Evolutionary conservation across 2,329 filamentous ascomycete genomes (phyloP).

Genomic region (Botrytis fragariae): DNA sequence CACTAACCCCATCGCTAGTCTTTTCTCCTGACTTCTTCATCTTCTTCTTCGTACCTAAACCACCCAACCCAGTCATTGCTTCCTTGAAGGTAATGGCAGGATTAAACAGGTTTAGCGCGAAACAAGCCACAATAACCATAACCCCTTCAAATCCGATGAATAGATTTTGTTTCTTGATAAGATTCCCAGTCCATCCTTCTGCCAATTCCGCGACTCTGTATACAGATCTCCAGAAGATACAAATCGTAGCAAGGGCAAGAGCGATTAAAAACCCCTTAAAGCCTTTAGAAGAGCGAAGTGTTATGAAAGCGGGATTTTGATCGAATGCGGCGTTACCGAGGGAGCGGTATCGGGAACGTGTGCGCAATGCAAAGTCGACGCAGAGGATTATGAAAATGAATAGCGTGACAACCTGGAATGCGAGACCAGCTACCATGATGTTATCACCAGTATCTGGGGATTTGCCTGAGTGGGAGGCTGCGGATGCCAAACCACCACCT

Average conservation of each 20-base stretch:
- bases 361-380: constrained; percentile 30
- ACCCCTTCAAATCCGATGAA: constrained; percentile 38
- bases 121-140: constrained; percentile 31
- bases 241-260: constrained; percentile 50
- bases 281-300: constrained; percentile 20
- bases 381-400: constrained; percentile 49
- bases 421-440: constrained; percentile 64
- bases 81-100: constrained; percentile 36
- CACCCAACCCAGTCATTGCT: constrained; percentile 22
- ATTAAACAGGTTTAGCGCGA: constrained; percentile 40
- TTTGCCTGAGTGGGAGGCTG: constrained; percentile 43
- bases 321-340: constrained; percentile 35
- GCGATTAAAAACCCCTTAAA: constrained; percentile 34
- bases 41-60: constrained; percentile 23
- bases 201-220: constrained; percentile 57
- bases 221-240: constrained; percentile 55
- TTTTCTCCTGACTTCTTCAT: constrained; percentile 3
- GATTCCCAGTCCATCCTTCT: constrained; percentile 44
- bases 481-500: constrained; percentile 58
- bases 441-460: constrained; percentile 49
- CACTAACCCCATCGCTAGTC: constrained; percentile 10
- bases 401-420: constrained; percentile 59
- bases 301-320: constrained; percentile 26
- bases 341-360: constrained; percentile 36
- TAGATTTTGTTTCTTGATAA: constrained; percentile 29